A percentile compares a stretch with the other conserved stretches of the same genome.
Evolutionary conservation across 352 stramenopile species (phyloP).

Genomic region (Phytophthora palmivora): DNA sequence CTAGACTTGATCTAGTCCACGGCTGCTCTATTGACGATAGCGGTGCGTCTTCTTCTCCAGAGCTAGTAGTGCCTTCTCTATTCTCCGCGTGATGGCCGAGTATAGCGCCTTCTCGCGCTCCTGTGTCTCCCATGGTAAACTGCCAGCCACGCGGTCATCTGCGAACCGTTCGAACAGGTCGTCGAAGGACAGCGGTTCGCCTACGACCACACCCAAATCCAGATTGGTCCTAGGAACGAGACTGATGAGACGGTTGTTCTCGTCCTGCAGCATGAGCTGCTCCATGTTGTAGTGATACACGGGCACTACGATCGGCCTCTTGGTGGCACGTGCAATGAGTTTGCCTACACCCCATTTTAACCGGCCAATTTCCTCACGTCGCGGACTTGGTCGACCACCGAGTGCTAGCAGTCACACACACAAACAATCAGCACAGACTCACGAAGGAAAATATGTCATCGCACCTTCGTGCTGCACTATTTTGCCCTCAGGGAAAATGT

Average conservation of each 20-base stretch:
- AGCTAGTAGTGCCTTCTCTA: conserved; percentile 78
- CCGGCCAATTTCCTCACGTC: conserved; percentile 74
- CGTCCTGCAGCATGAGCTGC: conserved; percentile 86
- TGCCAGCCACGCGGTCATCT: conserved; percentile 52
- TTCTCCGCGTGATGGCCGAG: conserved; percentile 86
- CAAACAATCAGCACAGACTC: background rate
- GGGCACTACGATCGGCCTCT: conserved; percentile 79
- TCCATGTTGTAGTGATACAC: conserved; percentile 92
- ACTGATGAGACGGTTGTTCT: conserved; percentile 74
- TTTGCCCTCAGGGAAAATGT: conserved; percentile 91
- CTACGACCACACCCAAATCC: conserved; percentile 66
- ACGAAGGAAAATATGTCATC: background rate
- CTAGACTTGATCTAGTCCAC: conserved; percentile 7
- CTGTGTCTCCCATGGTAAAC: conserved; percentile 62
- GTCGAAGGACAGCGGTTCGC: conserved; percentile 83
- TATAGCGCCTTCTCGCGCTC: conserved; percentile 77
- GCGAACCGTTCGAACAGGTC: conserved; percentile 78
- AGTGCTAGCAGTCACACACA: conserved; percentile 46
- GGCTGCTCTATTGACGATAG: conserved; percentile 36
- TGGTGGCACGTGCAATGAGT: conserved; percentile 77
- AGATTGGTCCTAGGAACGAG: conserved; percentile 62
- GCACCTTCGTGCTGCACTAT: conserved; percentile 74
- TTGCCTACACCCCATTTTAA: conserved; percentile 91
- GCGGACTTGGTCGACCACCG: conserved; percentile 66
- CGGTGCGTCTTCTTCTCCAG: conserved; percentile 50